Percentiles rank a stretch among this genome's conserved stretches.
Conservation (phyloP, 306 rosid genomes). For the Mimosa pudica region DNA sequence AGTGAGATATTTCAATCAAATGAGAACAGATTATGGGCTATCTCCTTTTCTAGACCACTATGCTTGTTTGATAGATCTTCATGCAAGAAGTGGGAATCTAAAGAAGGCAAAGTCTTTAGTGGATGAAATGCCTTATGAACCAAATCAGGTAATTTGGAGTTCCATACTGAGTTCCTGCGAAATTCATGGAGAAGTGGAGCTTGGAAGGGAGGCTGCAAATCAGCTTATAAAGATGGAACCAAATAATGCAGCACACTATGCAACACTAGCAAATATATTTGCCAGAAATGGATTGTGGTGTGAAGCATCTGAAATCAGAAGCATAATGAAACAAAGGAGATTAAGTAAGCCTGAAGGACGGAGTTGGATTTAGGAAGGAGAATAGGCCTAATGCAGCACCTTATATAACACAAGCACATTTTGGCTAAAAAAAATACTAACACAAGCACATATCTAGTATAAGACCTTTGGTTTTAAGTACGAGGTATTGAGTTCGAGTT, state of each 20-base stretch:
- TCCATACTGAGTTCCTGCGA: slow-evolving; percentile 58
- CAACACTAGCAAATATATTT: slow-evolving; percentile 58
- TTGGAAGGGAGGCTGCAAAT: slow-evolving; percentile 60
- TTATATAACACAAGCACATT: no score
- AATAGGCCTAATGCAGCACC: no score
- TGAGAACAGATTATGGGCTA: slow-evolving; percentile 44
- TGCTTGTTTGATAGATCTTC: slow-evolving; percentile 73
- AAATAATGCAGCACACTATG: slow-evolving; percentile 51
- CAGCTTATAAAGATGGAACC: slow-evolving; percentile 59
- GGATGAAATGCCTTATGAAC: slow-evolving; percentile 62
- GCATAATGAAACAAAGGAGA: slow-evolving; percentile 48
- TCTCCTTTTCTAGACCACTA: slow-evolving; percentile 60
- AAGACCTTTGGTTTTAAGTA: no score
- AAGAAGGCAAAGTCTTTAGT: slow-evolving; percentile 57
- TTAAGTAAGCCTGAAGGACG: slow-evolving; percentile 47
- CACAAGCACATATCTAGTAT: no score
- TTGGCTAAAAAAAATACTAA: no score
- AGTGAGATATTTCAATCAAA: slow-evolving; percentile 52
- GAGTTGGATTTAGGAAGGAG: slow-evolving; percentile 51
- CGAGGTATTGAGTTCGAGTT: no score
- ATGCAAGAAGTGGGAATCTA: slow-evolving; percentile 63
- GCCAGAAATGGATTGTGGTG: slow-evolving; percentile 64
- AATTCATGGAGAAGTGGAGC: slow-evolving; percentile 58
- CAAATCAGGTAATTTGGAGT: slow-evolving; percentile 65
- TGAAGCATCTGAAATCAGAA: slow-evolving; percentile 53